Conservation (phyloP, 1,139 yeast species). For the Nakaseomyces kungkrabaensis region DNA sequence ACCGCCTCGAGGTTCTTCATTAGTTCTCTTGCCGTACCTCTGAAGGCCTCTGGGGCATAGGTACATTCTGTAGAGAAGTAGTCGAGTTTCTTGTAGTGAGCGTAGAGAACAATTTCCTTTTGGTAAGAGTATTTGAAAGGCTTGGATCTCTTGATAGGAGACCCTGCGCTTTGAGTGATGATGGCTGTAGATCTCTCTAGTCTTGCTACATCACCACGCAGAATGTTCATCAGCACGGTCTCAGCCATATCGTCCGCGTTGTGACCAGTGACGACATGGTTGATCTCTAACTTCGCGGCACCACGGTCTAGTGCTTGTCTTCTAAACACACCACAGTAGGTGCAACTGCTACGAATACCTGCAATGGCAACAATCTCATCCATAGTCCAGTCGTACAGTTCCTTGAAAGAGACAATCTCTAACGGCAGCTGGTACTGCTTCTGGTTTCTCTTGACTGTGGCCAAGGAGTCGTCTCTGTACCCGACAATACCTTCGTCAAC, state of each 20-base stretch:
- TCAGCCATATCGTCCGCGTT: slow-evolving; percentile 99
- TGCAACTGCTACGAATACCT: slow-evolving; percentile 89
- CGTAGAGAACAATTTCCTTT: slow-evolving; percentile 93
- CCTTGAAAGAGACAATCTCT: slow-evolving; percentile 82
- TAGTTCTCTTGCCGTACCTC: slow-evolving; percentile 93
- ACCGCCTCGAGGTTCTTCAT: slow-evolving; percentile 84
- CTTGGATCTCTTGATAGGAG: slow-evolving; percentile 81
- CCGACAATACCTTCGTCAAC: slow-evolving; percentile 98
- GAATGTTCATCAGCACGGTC: slow-evolving; percentile 86
- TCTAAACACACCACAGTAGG: slow-evolving; percentile 95
- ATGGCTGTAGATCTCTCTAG: slow-evolving; percentile 85
- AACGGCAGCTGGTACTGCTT: slow-evolving; percentile 80
- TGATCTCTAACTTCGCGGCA: slow-evolving; percentile 76
- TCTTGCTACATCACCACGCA: slow-evolving; percentile 94
- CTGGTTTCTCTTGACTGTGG: slow-evolving; percentile 91
- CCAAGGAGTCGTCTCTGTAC: slow-evolving; percentile 91
- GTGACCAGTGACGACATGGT: slow-evolving; percentile 95
- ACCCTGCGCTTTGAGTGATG: slow-evolving; percentile 68
- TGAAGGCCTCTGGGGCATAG: slow-evolving; percentile 95
- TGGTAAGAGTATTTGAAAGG: slow-evolving; percentile 95
- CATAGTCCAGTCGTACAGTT: slow-evolving; percentile 94
- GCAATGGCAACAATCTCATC: slow-evolving; percentile 94
- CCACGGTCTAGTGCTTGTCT: slow-evolving; percentile 96
- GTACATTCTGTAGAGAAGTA: slow-evolving; percentile 97
- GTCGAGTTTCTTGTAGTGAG: slow-evolving; percentile 90